Conservation (phyloP, 768 basidiomycete species). For the Kwoniella sp. region DNA sequence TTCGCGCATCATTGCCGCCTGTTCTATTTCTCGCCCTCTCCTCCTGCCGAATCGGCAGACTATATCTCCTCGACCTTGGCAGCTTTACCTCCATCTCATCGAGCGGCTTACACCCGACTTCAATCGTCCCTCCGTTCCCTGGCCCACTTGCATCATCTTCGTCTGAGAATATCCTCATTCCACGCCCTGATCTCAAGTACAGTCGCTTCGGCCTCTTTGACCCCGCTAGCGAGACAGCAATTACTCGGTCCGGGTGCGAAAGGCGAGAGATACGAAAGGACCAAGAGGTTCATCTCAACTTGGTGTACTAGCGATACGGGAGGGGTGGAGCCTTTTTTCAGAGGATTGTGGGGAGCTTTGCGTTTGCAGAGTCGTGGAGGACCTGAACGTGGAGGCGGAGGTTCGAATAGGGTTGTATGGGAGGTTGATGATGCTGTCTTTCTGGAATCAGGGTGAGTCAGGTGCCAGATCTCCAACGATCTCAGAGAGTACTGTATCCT, state of each 20-base stretch:
- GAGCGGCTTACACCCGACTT: constrained; percentile 80
- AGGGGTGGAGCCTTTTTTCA: constrained; percentile 85
- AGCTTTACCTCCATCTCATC: constrained; percentile 76
- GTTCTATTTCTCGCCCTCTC: constrained; percentile 42
- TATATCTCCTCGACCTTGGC: constrained; percentile 80
- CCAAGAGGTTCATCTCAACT: constrained; percentile 71
- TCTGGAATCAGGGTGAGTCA: constrained; percentile 84
- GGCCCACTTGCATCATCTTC: constrained; percentile 77
- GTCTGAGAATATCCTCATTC: constrained; percentile 77
- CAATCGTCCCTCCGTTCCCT: constrained; percentile 84
- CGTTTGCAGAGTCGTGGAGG: constrained; percentile 78
- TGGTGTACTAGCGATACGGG: constrained; percentile 83
- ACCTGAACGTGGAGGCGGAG: constrained; percentile 73
- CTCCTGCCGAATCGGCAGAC: constrained; percentile 34
- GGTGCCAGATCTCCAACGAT: background rate
- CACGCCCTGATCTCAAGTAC: constrained; percentile 79
- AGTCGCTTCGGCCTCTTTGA: constrained; percentile 74
- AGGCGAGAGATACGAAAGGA: constrained; percentile 75
- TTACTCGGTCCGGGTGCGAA: constrained; percentile 67
- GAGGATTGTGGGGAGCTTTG: constrained; percentile 74
- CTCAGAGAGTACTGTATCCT: too few species aligned
- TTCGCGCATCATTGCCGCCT: constrained; percentile 48
- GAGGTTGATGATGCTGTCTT: constrained; percentile 93
- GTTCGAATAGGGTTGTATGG: constrained; percentile 73
- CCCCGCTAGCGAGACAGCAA: constrained; percentile 71